Base-by-base conservation (phyloP, 2,329 filamentous ascomycete genomes). In the Macrophomina pseudophaseolina region DNA sequence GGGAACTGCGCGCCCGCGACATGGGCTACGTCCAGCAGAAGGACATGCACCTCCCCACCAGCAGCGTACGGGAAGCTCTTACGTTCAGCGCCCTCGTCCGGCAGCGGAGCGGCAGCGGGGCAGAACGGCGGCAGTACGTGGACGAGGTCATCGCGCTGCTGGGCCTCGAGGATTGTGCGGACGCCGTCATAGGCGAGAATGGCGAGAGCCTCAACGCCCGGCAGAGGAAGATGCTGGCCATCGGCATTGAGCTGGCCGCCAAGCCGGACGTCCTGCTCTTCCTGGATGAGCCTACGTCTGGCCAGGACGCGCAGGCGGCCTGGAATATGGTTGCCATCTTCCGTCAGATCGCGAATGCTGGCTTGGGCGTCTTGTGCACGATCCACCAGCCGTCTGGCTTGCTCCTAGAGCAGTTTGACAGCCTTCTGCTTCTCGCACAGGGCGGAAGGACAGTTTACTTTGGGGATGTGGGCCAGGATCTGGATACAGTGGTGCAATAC, bases 311-410 rank as follows among this genome's bases (percentile, higher is more conserved):
- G 18, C 87, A 91, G 74, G 86, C 85, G 52, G 88, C 90, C 23
- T 91, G 86, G 79, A 90, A 90, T 74, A 91, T 90, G 67, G 86
- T 91, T 14, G 85, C 87, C n/a, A 90, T 91, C 80, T 80, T 92
- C 14, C 86, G 87, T 73, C 91, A 91, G 79, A 85, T 92, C 4
- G 87, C 90, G 48, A 81, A 84, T 14, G 88, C 89, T 1, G 92
- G 92, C 1, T 92, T 95, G 76, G 92, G 92, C 8, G 91, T 96
- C 69, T 85, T 95, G 1, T 93, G 91, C 79, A 95, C 92, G 1
- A 95, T 96, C 68, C 92, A 96, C 75, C 92, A 96, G 74, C 92
- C 92, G 1, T 93, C 91, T 65, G 90, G 91, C n/a, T 87, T 90
- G 0, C 82, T 95, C 0, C 94, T 96, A 70, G 90, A 93, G 74